Evolutionary conservation across 2,329 filamentous ascomycete genomes (phyloP).

Genomic region (Aspergillus fijiensis): DNA sequence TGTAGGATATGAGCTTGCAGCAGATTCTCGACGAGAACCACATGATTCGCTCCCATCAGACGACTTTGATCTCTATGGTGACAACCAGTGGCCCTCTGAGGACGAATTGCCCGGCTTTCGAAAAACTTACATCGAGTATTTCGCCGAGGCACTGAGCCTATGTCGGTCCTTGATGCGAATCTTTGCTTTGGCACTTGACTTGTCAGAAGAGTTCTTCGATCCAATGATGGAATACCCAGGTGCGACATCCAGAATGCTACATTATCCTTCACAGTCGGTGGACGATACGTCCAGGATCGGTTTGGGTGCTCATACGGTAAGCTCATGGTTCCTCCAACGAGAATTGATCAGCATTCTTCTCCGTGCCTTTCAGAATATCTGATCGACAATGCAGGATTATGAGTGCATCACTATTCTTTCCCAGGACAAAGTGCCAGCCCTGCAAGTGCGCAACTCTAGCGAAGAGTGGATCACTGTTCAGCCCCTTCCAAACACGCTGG

Average conservation of each 20-base stretch:
- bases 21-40: constrained; percentile 16
- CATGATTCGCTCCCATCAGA: constrained; percentile 18
- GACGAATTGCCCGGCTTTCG: constrained; percentile 19
- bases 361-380: background rate
- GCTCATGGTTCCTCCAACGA: background rate
- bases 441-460: constrained; percentile 37
- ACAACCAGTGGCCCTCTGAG: constrained; percentile 26
- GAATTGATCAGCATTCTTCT: too few relatives aligned
- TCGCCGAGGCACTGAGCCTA: constrained; percentile 15
- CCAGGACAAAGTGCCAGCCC: constrained; percentile 39
- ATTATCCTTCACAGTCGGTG: constrained; percentile 41
- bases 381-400: constrained; percentile 28
- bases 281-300: constrained; percentile 38
- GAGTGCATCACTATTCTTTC: constrained; percentile 44
- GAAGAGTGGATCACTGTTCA: constrained; percentile 28
- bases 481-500: constrained; percentile 27
- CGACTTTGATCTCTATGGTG: constrained; percentile 22
- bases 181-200: constrained; percentile 41
- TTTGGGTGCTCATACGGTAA: constrained; percentile 43
- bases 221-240: constrained; percentile 35
- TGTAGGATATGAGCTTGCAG: constrained; percentile 27
- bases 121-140: constrained; percentile 22
- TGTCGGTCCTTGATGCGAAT: constrained; percentile 33
- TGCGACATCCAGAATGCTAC: constrained; percentile 42
- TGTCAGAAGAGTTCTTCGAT: constrained; percentile 40